Conservation (phyloP, 2,329 filamentous ascomycete species). For the Botrytis aclada region DNA sequence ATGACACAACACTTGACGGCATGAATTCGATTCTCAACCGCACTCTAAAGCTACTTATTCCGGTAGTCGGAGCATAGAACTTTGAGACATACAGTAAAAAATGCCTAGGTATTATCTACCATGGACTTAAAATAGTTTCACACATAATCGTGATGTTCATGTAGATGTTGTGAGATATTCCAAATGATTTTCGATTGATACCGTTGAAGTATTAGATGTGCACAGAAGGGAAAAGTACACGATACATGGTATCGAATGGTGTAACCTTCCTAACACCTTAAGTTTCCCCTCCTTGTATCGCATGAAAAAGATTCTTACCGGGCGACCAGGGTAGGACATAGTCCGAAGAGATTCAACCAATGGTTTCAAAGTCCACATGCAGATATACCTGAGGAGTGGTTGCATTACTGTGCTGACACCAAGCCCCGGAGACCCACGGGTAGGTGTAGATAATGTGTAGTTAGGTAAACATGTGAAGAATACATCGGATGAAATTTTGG, state of each 20-base stretch:
- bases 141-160: not conserved
- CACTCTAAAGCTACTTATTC: slow-evolving; percentile 4
- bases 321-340: slow-evolving; percentile 3
- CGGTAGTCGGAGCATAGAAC: slow-evolving; percentile 9
- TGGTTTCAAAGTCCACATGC: not conserved
- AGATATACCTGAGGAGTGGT: slow-evolving; percentile 14
- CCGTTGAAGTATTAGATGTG: slow-evolving; percentile 11
- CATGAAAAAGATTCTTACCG: slow-evolving; percentile 13
- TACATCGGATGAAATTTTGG: slow-evolving; percentile 17
- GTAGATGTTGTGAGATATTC: slow-evolving; percentile 3
- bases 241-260: slow-evolving; percentile 13
- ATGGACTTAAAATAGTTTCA: not conserved
- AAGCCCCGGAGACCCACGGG: slow-evolving; percentile 5
- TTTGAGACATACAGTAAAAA: slow-evolving; percentile 1
- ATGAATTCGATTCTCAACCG: slow-evolving; percentile 10
- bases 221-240: slow-evolving; percentile 1
- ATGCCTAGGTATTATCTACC: not conserved
- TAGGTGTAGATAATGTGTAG: slow-evolving; percentile 1
- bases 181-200: slow-evolving; percentile 13
- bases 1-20: slow-evolving; percentile 19
- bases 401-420: slow-evolving; percentile 7
- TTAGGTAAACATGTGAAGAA: slow-evolving; percentile 12
- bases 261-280: slow-evolving; percentile 13
- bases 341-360: slow-evolving; percentile 11
- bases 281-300: slow-evolving; percentile 9